Evolutionary conservation across 495 filamentous ascomycete genomes (phyloP), one percentile per base, ranked within the genome.

Genomic region (Hypoxylon lienhwacheense): DNA sequence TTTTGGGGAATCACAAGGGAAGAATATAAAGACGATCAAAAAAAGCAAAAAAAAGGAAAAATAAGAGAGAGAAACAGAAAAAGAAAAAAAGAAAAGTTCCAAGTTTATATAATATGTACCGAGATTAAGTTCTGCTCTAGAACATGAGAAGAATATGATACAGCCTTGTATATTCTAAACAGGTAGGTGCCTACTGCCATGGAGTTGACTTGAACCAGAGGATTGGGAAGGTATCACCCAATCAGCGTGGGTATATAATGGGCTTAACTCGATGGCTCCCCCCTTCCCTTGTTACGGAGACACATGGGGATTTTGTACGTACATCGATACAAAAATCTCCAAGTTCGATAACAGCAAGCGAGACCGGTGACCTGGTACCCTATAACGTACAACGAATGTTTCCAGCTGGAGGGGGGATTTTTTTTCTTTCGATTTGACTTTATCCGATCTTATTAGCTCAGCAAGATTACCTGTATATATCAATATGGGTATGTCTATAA

Each of bases 181-280:
- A 21, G 55, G 48, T 53, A 59, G 44, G 49, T 59, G 43, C 16
- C 37, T 48, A 16, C 15, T 20, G 41, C 20, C 32, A 22, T 41
- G 29, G 37, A 44, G 49, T 28, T 42, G 28, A 25, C 48, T 39
- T 5, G 48, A 59, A 48, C 55, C 55, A 34, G 43, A 14, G 29
- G 5, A 24, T 59, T 59, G 55, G 55, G n/a, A 53, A 53, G 44
- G 35, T 32, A 24, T 48, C 31, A 17, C 32, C 55, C 55, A 59
- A 59, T 59, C 36, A 59, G 31, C 29, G 31, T 33, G 36, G 3
- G n/a, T n/a, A 47, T 46, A 58, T 20, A 17, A 35, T 8, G 47
- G 47, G n/a, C n/a, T 47, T 39, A 47, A 44, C 31, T 52, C 42
- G 10, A 49, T 44, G 44, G 26, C 34, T 35, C 47, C 54, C 47